These are phyloP conservation scores for Gnetum montanum DNA, from an alignment of 75 land plant species.

Conservation along the genomic window DNA sequence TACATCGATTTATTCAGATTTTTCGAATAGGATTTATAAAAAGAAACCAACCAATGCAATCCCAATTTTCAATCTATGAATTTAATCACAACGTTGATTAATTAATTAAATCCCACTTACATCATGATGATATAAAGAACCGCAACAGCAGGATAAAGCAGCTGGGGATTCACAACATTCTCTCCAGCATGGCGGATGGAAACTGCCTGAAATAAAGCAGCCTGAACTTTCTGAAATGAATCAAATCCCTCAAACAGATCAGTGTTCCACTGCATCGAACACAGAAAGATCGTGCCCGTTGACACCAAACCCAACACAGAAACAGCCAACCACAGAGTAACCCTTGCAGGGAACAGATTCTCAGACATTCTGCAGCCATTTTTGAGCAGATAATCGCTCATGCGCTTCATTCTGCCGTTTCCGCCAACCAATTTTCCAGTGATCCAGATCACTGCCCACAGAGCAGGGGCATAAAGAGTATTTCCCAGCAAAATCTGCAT, in stretches of 20 bases:
- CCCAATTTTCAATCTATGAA: too few species aligned
- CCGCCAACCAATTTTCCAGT: constrained; percentile 3
- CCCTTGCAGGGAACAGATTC: constrained; percentile 27
- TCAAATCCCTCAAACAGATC: constrained; percentile 27
- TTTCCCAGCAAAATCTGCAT: constrained; percentile 48
- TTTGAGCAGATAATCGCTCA: constrained; percentile 20
- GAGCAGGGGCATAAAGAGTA: constrained; percentile 36
- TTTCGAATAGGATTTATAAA: too few species aligned
- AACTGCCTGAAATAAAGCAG: constrained; percentile 38
- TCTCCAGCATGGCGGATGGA: constrained; percentile 61
- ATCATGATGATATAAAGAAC: constrained; percentile 57
- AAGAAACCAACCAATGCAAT: too few species aligned
- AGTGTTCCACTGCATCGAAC: constrained; percentile 32
- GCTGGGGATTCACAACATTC: constrained; percentile 38
- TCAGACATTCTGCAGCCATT: constrained; percentile 12
- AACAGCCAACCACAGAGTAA: constrained; percentile 13
- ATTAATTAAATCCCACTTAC: too few species aligned
- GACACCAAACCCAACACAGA: constrained; percentile 32
- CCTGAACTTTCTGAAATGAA: constrained; percentile 42
- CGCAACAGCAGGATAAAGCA: constrained; percentile 45
- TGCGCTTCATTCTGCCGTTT: not conserved
- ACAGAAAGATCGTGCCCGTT: constrained; percentile 20
- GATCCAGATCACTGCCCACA: constrained; percentile 29
- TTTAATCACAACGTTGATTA: too few species aligned
- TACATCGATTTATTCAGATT: too few species aligned